Evolutionary conservation across 306 rosid species (phyloP).

Genomic region (Rubus parviflorus): DNA sequence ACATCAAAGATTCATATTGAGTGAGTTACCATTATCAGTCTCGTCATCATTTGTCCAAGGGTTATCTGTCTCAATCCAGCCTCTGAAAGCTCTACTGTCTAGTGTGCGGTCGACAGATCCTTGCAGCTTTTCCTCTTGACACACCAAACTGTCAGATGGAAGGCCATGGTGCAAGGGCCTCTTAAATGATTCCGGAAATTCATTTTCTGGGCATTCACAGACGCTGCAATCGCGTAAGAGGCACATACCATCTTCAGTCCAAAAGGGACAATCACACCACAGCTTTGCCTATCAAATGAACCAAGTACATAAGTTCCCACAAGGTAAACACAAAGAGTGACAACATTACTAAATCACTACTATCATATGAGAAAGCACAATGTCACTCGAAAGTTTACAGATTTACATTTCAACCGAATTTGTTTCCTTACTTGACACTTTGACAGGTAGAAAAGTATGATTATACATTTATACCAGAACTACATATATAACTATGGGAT

Average conservation of each 20-base stretch:
- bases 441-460: background rate
- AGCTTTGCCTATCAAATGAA: constrained; percentile 41
- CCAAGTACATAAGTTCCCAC: background rate
- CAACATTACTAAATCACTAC: background rate
- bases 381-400: background rate
- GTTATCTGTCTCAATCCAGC: constrained; percentile 61
- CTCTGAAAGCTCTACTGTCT: constrained; percentile 61
- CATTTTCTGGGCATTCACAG: constrained; percentile 60
- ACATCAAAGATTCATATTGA: background rate
- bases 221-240: constrained; percentile 59
- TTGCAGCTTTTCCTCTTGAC: constrained; percentile 64
- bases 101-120: constrained; percentile 64
- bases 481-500: background rate
- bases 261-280: constrained; percentile 70
- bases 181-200: constrained; percentile 59
- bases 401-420: background rate
- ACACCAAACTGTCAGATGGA: constrained; percentile 43
- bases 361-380: background rate
- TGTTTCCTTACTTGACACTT: background rate
- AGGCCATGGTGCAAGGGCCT: constrained; percentile 39
- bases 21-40: constrained; percentile 54
- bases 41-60: constrained; percentile 74
- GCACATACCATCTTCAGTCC: constrained; percentile 73
- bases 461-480: background rate
- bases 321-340: background rate